Evolutionary conservation across 768 basidiomycete genomes (phyloP), one percentile per base, ranked within the genome.

Genomic region (Kwoniella bestiolae): DNA sequence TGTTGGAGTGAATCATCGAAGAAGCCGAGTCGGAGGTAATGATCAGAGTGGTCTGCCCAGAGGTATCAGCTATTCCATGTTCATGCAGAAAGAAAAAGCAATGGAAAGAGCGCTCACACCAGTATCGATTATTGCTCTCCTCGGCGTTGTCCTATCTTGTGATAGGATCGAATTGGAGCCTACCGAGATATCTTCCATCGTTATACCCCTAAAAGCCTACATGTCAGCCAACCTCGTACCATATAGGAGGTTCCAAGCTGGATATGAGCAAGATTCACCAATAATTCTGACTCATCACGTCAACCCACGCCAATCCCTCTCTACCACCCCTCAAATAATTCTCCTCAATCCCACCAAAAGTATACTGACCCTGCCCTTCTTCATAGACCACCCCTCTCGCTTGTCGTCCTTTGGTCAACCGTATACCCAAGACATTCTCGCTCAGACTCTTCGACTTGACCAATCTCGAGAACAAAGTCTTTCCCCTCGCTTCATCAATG

Each of bases 51-150:
- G 70, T 71, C 68, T 69, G 60, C 28, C 21, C 12, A 26, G 3
- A 45, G 23, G n/a, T 11, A 14, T 45, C 11, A n/a, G 32, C 44
- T 45, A n/a, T n/a, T n/a, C n/a, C n/a, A n/a, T n/a, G n/a, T n/a
- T n/a, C n/a, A n/a, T n/a, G n/a, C n/a, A n/a, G n/a, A n/a, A n/a
- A n/a, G n/a, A n/a, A n/a, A n/a, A n/a, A n/a, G n/a, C n/a, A n/a
- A n/a, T n/a, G 21, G 23, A 35, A 12, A 29, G 41, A n/a, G 3
- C 3, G 51, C 68, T 51, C 41, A 66, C 68, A 1, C 70, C 70
- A 4, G 70, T 64, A 58, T 71, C 70, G 32, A 71, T 62, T 14
- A 71, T 71, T 3, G 67, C 70, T 60, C 70, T 50, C 35, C 63
- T 45, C 9, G 66, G 63, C 9, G 70, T 71, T 2, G 38, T 56